A percentile compares a stretch with the other conserved stretches of the same genome.
Evolutionary conservation across 169 alveolate species (phyloP).

Genomic region (Plasmodium sp.): DNA sequence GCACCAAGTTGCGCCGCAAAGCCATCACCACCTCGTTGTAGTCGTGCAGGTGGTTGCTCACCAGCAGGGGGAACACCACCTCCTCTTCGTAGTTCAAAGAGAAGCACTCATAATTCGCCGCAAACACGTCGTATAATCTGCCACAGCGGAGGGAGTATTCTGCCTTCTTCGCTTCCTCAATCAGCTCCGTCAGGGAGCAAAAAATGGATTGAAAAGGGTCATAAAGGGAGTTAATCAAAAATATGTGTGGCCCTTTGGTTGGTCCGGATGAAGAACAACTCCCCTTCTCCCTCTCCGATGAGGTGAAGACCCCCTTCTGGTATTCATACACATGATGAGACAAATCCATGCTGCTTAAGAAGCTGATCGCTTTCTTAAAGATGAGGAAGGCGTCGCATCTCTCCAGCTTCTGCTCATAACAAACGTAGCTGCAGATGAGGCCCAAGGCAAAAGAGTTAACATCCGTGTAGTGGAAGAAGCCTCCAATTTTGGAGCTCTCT

Average conservation of each 20-base stretch:
- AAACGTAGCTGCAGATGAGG: constrained; percentile 9
- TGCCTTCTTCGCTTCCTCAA: constrained; percentile 52
- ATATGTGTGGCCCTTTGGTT: background rate
- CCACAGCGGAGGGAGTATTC: background rate
- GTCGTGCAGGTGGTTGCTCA: background rate
- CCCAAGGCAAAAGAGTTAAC: constrained; percentile 21
- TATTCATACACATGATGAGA: background rate
- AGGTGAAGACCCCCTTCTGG: background rate
- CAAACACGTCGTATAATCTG: constrained; percentile 3
- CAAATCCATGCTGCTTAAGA: constrained; percentile 11
- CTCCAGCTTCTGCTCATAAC: constrained; percentile 6
- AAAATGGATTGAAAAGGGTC: constrained; percentile 14
- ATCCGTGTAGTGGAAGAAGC: constrained; percentile 1
- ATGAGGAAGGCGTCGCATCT: background rate
- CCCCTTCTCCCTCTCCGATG: background rate
- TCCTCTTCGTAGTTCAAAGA: constrained; percentile 34
- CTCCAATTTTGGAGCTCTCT: background rate
- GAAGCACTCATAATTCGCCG: background rate
- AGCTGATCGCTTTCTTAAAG: constrained; percentile 17
- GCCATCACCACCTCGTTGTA: background rate
- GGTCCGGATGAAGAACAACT: background rate
- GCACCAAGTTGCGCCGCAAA: background rate
- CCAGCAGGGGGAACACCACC: constrained; percentile 20
- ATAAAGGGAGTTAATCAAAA: background rate
- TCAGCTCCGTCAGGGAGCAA: background rate